Evolutionary conservation across 2,329 filamentous ascomycete genomes (phyloP).

Genomic region (Stromatinia cepivora): DNA sequence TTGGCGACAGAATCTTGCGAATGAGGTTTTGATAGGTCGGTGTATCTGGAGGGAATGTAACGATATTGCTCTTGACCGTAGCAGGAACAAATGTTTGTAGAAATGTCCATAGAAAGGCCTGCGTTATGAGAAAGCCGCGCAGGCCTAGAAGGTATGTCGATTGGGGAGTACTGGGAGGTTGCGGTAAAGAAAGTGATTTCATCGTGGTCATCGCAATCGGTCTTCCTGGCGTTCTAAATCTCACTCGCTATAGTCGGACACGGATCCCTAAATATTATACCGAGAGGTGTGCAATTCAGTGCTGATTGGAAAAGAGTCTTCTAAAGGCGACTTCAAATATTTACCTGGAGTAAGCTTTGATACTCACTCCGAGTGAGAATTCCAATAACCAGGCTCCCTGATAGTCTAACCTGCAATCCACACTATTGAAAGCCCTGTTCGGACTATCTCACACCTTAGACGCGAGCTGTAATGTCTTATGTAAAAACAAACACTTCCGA

Average conservation of each 20-base stretch:
- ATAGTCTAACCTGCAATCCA: not conserved
- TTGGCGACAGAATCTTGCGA: slow-evolving; percentile 47
- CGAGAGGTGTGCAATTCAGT: not conserved
- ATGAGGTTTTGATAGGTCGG: slow-evolving; percentile 45
- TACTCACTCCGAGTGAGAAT: not conserved
- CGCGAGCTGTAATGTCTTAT: slow-evolving; percentile 12
- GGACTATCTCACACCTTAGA: not conserved
- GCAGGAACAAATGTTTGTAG: slow-evolving; percentile 48
- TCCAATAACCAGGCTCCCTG: not conserved
- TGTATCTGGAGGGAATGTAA: slow-evolving; percentile 41
- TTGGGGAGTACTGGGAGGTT: not conserved
- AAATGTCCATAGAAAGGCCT: slow-evolving; percentile 49
- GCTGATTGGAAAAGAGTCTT: not conserved
- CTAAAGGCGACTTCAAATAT: not conserved
- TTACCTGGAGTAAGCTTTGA: not conserved
- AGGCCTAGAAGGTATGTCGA: slow-evolving; percentile 20
- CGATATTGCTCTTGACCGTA: slow-evolving; percentile 37
- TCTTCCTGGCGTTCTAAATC: not conserved
- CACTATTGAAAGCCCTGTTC: not conserved
- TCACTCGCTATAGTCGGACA: not conserved
- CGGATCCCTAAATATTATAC: too few species aligned
- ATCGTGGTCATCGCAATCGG: not conserved
- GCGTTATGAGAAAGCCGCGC: slow-evolving; percentile 32
- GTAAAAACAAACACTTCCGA: not conserved
- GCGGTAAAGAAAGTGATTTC: not conserved